A percentile compares a stretch with the other conserved stretches of the same genome.
Evolutionary conservation across 2,329 filamentous ascomycete genomes (phyloP).

Genomic region (Colletotrichum horii): DNA sequence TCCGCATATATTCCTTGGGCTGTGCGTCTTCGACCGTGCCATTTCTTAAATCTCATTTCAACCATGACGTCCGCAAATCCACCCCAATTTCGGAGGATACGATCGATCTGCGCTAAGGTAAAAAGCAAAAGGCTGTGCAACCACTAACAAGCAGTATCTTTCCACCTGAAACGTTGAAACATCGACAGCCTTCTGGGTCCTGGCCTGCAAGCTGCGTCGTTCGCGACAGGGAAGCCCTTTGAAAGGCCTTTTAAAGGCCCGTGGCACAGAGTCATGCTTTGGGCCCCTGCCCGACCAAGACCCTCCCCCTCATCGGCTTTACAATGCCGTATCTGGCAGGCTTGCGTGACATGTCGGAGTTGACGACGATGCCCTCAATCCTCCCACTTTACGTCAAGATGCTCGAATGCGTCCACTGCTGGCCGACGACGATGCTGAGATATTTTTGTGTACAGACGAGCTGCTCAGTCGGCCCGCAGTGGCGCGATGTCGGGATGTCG

Average conservation of each 20-base stretch:
- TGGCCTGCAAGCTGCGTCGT: neutral
- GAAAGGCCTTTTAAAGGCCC: neutral
- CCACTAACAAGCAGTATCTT: slow-evolving; percentile 8
- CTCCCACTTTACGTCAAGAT: slow-evolving; percentile 5
- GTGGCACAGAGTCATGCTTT: neutral
- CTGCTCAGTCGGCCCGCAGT: neutral
- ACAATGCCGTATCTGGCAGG: neutral
- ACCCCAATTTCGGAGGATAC: slow-evolving; percentile 21
- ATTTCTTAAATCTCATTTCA: slow-evolving; percentile 12
- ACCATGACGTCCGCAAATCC: slow-evolving; percentile 18
- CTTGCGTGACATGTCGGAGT: neutral
- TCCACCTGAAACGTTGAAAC: slow-evolving; percentile 20
- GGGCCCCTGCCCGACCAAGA: neutral
- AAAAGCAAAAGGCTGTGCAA: slow-evolving; percentile 6
- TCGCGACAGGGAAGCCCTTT: neutral
- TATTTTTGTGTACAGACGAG: neutral
- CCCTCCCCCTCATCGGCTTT: slow-evolving; percentile 7
- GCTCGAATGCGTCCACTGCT: neutral
- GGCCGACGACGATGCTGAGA: neutral
- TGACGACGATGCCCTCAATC: neutral
- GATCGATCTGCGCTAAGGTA: slow-evolving; percentile 20
- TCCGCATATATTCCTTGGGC: neutral
- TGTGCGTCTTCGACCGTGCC: neutral
- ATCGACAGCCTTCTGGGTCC: slow-evolving; percentile 14
- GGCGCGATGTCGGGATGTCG: neutral